Evolutionary conservation across 495 filamentous ascomycete species (phyloP), one percentile per base, ranked within the genome.

Genomic region (Lophiostoma macrostomum): DNA sequence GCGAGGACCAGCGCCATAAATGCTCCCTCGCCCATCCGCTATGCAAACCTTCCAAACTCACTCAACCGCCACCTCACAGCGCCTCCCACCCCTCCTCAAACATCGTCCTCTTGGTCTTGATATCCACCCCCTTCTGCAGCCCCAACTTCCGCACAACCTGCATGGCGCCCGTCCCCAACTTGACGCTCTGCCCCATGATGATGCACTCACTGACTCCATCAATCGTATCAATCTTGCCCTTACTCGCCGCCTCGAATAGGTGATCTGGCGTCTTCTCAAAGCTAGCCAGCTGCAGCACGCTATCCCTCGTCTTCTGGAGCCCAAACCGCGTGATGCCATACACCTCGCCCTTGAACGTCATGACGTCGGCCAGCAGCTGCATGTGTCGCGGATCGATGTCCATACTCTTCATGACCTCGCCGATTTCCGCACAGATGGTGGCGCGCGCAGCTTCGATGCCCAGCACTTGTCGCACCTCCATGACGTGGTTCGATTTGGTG

Each of bases 181-280:
- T 80, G 76, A 97, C 88, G 27, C 81, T 87, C 78, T 96, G 90
- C 23, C 93, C 93, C 85, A 98, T 91, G 64, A 98, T 98, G 65
- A 98, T 97, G 70, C 90, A 95, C 71, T 98, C 93, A 23, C 83
- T 88, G 7, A 98, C 93, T 56, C 93, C 93, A 67, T 93, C 87
- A 44, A 98, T 88, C 36, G 77, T 73, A 69, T 98, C 93, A 22
- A 76, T 82, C 71, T 95, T 95, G 75, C 91, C 91, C 32, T 82
- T 80, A 37, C 87, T 85, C 43, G 91, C 94, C 18, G 93, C 93
- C 41, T 97, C 93, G 60, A 98, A 98, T 19, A 98, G 74, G 71
- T 98, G 93, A 67, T 98, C 93, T 0, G 93, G 90, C 22, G 93
- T 98, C 77, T 97, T 97, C 75, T 98, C 93, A 66, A 98, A 98